Base-by-base conservation (phyloP, 192 early-diverging fungal species). In the Backusella liffmaniae region DNA sequence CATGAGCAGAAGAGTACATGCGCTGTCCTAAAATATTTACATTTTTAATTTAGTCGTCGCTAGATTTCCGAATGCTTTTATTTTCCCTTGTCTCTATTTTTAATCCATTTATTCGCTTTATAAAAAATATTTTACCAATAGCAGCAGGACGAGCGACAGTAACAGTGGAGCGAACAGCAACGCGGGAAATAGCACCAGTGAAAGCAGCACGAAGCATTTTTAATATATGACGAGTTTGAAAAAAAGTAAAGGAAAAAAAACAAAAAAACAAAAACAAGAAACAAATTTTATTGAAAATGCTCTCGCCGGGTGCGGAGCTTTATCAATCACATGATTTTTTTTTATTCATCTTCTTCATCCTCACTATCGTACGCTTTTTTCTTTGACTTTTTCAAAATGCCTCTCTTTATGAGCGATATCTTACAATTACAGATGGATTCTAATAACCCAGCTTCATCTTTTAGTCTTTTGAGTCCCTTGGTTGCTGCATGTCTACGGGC, bases 1-100 rank as follows among this genome's bases (percentile, higher is more conserved):
- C 84, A 84, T 92, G 90, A 30, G 73, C 79, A 46, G 87, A 84
- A 34, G 93, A 92, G 78, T 91, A 94, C 80, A 84, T 83, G 78
- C 90, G 89, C 42, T 90, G 46, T 49, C 46, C 46, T 49, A 49
- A 49, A 49, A 13, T 44, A 10, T 44, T 44, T 49, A 18, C 0
- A 16, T 49, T 49, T 49, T 49, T 49, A 7, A n/a, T n/a, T 49
- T n/a, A 49, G 15, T 49, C 3, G 46, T 49, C 46, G 46, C 42
- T n/a, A 49, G 46, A 49, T 49, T 49, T 49, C 46, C 46, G 46
- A 49, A 49, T 18, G 1, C n/a, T 49, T n/a, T 39, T 39, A 10
- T 49, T n/a, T 90, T 69, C 73, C 51, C 72, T 81, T 37, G 49
- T n/a, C 72, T 73, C 18, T 34, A 30, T 56, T 66, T 18, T 18